A percentile compares a stretch with the other conserved stretches of the same genome.
phyloP scores from a whole-genome alignment of 192 early-diverging fungal genomes.

The Thoreauomyces humboldtii region DNA sequence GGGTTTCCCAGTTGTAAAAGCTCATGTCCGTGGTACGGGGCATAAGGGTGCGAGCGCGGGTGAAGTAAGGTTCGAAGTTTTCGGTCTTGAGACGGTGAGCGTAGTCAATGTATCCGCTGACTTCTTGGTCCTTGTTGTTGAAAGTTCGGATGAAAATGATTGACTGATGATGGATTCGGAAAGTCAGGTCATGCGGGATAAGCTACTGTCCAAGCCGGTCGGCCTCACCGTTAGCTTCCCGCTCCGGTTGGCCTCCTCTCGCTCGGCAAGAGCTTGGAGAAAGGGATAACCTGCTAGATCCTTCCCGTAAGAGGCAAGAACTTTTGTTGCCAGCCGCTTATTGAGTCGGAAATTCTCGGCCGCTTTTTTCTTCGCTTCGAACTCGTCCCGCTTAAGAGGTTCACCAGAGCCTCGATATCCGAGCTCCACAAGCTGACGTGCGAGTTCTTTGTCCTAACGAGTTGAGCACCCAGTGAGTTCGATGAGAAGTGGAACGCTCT shows the following conservation, averaged over 20 bases:
- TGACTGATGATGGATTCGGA: slow-evolving; percentile 27
- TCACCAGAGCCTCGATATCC: slow-evolving; percentile 64
- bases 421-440: slow-evolving; percentile 63
- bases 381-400: slow-evolving; percentile 63
- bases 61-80: slow-evolving; percentile 63
- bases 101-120: slow-evolving; percentile 64
- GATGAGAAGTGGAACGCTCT: too few relatives aligned
- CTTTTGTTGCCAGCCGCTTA: slow-evolving; percentile 57
- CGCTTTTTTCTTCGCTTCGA: slow-evolving; percentile 62
- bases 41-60: slow-evolving; percentile 35
- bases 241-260: slow-evolving; percentile 62
- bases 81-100: slow-evolving; percentile 61
- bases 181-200: too few relatives aligned
- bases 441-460: slow-evolving; percentile 64
- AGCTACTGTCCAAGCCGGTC: too few relatives aligned
- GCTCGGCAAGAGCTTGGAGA: slow-evolving; percentile 55
- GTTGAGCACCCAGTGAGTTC: too few relatives aligned
- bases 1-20: slow-evolving; percentile 71
- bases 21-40: slow-evolving; percentile 58
- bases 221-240: slow-evolving; percentile 66
- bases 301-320: slow-evolving; percentile 53
- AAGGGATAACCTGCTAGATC: slow-evolving; percentile 51
- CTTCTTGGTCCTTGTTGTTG: slow-evolving; percentile 57
- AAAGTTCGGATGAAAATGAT: slow-evolving; percentile 60
- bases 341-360: slow-evolving; percentile 60